Base-by-base conservation (phyloP, 208 protist genomes). In the Trypanosoma avium region DNA sequence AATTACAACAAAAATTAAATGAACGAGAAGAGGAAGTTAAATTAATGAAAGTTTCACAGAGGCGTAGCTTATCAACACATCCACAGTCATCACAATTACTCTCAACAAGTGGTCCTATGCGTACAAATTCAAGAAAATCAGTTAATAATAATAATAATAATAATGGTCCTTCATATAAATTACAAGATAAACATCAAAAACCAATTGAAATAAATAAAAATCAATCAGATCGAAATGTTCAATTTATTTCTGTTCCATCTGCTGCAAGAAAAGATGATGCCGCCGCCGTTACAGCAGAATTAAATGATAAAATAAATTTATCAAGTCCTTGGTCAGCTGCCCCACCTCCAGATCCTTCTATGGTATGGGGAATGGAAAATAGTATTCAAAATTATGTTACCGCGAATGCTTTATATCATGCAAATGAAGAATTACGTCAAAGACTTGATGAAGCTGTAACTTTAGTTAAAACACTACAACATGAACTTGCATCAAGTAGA, bases 361-460 rank as follows among this genome's bases (percentile, higher is more conserved):
- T 96, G 84, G 78, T 96, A 38, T 96, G 90, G 88, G 90, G 90
- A 10, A 82, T 81, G 33, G 90, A 96, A 57, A 81, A 77, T 50
- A 89, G 79, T 56, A 57, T 90, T 19, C 82, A 88, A 46, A 86
- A 88, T 56, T 92, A 88, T 47, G 79, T 92, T n/a, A 81, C 82
- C 19, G 85, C 87, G 5, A 89, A 76, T 43, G 88, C 85, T 13
- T 78, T 96, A 26, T 92, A 92, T 67, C 79, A 93, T 61, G 80
- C 88, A 30, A 96, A 94, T 71, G 86, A 93, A 77, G 80, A 93
- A 64, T 70, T 96, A 47, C 91, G 84, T 17, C 78, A 82, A 15
- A 79, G 89, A 62, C 73, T 94, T 22, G 78, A 86, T 15, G 88
- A 96, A 53, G 76, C 83, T n/a, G 63, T 75, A 4, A 77, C 62